Base-by-base conservation (phyloP, 176 grass and related monocot genomes). In the Puya raimondii region DNA sequence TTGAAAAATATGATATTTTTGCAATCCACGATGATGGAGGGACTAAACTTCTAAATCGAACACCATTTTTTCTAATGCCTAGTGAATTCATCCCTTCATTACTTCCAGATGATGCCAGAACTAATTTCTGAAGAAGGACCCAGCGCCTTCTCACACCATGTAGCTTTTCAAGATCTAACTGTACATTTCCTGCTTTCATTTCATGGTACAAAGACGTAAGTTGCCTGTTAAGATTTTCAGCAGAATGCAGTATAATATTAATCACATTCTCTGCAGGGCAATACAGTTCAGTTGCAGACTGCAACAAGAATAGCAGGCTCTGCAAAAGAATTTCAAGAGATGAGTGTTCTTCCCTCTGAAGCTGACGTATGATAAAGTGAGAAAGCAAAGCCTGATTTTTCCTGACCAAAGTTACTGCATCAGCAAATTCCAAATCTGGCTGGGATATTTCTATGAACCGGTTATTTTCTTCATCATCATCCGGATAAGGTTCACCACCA, bases 371-470 rank as follows among this genome's bases (percentile, higher is more conserved):
- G 68, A 96, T 80, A 57, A 96, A 96, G n/a, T 72, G 75, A 68
- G 79, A 89, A 64, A 96, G 79, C 79, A 87, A 80, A 81, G 73
- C 73, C 50, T 96, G 93, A 68, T 92, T 92, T 82, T 87, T 86
- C 80, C 93, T 83, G n/a, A 96, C 88, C 74, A 96, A 84, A 78
- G 93, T 96, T 79, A 96, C 74, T 67, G 89, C 88, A 79, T 96
- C 93, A 76, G 68, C 79, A 20, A 76, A 82, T 20, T 87, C 64
- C 64, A 71, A 72, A 64, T 85, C 88, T 42, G 71, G 70, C 79
- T 74, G 59, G 64, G 76, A 85, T 80, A 96, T 85, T 76, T 96
- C 71, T 78, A 92, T 79, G 70, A 79, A 78, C 57, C 64, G 70
- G 42, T 90, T 81, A 69, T 49, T 54, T 75, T 85, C 81, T 73